Evolutionary conservation across 768 basidiomycete genomes (phyloP).

Genomic region (Thelephora ganbajun): DNA sequence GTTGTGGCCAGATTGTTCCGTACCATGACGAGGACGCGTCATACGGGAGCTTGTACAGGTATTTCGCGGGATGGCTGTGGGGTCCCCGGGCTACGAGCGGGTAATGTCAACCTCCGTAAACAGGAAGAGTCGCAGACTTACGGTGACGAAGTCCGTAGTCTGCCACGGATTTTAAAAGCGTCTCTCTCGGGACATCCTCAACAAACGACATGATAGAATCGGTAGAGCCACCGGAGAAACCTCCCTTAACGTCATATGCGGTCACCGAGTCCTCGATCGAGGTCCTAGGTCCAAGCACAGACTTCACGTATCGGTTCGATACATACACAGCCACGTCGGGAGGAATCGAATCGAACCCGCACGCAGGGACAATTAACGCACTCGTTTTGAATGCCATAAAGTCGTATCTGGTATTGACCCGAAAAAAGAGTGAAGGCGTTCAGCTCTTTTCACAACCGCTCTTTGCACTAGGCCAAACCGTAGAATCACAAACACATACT

Average conservation of each 20-base stretch:
- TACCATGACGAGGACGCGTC: slow-evolving; percentile 15
- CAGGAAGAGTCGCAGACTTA: slow-evolving; percentile 9
- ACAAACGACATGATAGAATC: slow-evolving; percentile 19
- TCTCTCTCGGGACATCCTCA: slow-evolving; percentile 20
- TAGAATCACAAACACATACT: slow-evolving; percentile 25
- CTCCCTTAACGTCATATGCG: slow-evolving; percentile 31
- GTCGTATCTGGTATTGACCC: slow-evolving; percentile 37
- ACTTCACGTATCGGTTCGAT: slow-evolving; percentile 55
- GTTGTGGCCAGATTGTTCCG: slow-evolving; percentile 32
- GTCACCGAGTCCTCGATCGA: slow-evolving; percentile 41
- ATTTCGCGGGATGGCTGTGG: slow-evolving; percentile 14
- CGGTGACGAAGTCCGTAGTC: slow-evolving; percentile 32
- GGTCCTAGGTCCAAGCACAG: slow-evolving; percentile 19
- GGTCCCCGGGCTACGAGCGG: slow-evolving; percentile 10
- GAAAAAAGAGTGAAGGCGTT: too few relatives aligned
- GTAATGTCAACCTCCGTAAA: neutral
- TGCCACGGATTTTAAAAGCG: slow-evolving; percentile 14
- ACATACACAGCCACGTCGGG: slow-evolving; percentile 58
- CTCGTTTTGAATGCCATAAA: slow-evolving; percentile 54
- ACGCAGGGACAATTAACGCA: slow-evolving; percentile 66
- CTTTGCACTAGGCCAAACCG: slow-evolving; percentile 6
- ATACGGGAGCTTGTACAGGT: slow-evolving; percentile 25
- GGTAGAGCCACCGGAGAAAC: slow-evolving; percentile 53
- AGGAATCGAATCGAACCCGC: slow-evolving; percentile 68
- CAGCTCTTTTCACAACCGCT: too few relatives aligned